These are phyloP conservation scores for Mrakia hoshinonis DNA, from an alignment of 768 basidiomycete species.

Conservation along the genomic window DNA sequence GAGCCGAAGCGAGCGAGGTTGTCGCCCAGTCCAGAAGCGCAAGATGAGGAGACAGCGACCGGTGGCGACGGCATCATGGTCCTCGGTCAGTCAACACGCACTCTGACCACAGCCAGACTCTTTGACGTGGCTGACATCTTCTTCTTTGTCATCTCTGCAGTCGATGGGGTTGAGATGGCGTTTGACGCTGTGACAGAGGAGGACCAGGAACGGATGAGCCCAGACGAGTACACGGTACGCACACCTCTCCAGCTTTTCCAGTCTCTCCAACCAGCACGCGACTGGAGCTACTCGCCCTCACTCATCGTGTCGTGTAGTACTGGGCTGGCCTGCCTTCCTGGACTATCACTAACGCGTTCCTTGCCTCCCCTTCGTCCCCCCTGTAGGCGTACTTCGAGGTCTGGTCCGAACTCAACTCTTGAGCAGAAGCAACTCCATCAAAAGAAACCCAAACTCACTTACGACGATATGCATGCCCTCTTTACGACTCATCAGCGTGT, in stretches of 20 bases:
- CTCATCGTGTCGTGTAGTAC: too few relatives aligned
- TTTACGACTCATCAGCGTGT: too few relatives aligned
- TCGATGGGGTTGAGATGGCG: slow-evolving; percentile 63
- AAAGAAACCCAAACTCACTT: too few relatives aligned
- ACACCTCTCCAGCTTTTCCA: slow-evolving; percentile 31
- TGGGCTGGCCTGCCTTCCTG: too few relatives aligned
- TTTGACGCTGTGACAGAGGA: slow-evolving; percentile 82
- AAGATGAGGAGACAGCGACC: neutral
- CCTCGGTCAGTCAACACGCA: slow-evolving; percentile 23
- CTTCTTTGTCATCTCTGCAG: slow-evolving; percentile 37
- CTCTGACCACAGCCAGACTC: neutral
- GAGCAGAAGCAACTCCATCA: neutral
- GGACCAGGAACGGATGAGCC: slow-evolving; percentile 84
- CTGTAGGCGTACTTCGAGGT: slow-evolving; percentile 23
- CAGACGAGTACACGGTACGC: slow-evolving; percentile 79
- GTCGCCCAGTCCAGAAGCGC: neutral
- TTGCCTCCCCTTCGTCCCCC: neutral
- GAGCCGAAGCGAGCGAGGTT: neutral
- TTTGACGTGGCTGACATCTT: neutral
- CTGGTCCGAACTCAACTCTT: slow-evolving; percentile 23
- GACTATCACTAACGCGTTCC: neutral
- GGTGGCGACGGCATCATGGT: slow-evolving; percentile 25
- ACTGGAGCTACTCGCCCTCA: too few relatives aligned
- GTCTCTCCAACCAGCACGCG: too few relatives aligned
- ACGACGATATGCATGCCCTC: too few relatives aligned